Evolutionary conservation across 2,329 filamentous ascomycete genomes (phyloP), one percentile per base, ranked within the genome.

Genomic region (Ceratocystis lukuohia): DNA sequence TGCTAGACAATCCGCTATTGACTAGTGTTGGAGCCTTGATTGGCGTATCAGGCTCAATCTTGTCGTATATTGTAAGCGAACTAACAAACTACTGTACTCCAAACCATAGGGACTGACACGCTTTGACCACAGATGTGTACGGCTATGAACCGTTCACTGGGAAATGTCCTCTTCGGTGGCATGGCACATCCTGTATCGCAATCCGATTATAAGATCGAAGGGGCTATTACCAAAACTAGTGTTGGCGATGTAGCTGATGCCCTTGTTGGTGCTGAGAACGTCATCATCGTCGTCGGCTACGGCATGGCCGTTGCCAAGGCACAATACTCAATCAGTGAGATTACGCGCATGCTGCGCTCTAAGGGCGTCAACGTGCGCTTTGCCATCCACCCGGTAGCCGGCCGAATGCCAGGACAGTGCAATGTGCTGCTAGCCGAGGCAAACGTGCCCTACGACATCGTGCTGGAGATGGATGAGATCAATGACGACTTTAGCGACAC

Each of bases 271-370:
- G 87, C 90, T 0, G 89, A 96, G 72, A 91, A 82, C 61, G 89
- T 96, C 66, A 94, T 96, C 71, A 91, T 96, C 65, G 86, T 93
- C 1, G 91, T 96, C 4, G 91, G 91, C 0, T 96, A 96, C 71
- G 91, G 91, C 64, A 96, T 96, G 91, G 91, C 91, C 0, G 91
- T 96, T 1, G 91, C 91, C 7, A 96, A 96, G 75, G 91, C 91
- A 2, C 91, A 96, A 75, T 96, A 96, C 73, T 89, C 90, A 25
- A 90, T 96, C 64, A 88, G 88, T 3, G 89, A 92, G 72, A 93
- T 96, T 69, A 89, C 89, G 3, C 78, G 81, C 53, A 82, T 86
- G 74, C 79, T 96, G 17, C 85, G 89, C n/a, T 77, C 82, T 50
- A 88, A 87, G 73, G 88, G 88, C 2, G 80, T 94, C 71, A 90